Conservation (phyloP, 176 grass and related monocot genomes). For the Elaeis guineensis region DNA sequence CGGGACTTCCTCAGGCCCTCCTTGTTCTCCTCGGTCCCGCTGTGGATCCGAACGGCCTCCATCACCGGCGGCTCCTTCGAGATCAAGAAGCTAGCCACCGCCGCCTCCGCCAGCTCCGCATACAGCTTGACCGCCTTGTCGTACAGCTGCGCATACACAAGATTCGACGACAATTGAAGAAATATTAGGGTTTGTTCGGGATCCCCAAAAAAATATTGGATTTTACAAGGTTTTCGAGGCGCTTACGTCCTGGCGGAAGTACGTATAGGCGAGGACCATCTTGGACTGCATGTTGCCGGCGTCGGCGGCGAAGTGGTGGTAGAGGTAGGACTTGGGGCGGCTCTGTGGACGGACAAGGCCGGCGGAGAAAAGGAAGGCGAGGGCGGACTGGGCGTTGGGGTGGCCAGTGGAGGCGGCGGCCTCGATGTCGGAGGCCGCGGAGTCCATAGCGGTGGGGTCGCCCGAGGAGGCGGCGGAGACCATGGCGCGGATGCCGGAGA, state of each 20-base stretch:
- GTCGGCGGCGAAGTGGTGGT: conserved; percentile 81
- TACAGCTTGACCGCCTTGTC: conserved; percentile 86
- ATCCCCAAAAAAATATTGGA: too few relatives aligned
- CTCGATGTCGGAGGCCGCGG: conserved; percentile 61
- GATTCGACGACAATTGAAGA: conserved; percentile 1
- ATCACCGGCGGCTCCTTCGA: conserved; percentile 85
- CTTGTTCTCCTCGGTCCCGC: conserved; percentile 90
- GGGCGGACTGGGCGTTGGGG: conserved; percentile 64
- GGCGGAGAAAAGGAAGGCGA: conserved; percentile 57
- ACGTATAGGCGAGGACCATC: conserved; percentile 88
- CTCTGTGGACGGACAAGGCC: conserved; percentile 58
- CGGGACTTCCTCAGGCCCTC: conserved; percentile 83
- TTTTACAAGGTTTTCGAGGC: too few relatives aligned
- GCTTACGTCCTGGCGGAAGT: conserved; percentile 74
- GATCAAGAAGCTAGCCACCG: conserved; percentile 75
- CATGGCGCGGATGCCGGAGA: conserved; percentile 30
- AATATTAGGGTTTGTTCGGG: neutral
- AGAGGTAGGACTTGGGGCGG: conserved; percentile 65
- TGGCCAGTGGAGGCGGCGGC: conserved; percentile 47
- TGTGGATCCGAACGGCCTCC: conserved; percentile 77
- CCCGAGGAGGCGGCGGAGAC: conserved; percentile 54
- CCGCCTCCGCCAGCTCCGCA: conserved; percentile 89
- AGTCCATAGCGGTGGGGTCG: conserved; percentile 52
- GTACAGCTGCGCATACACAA: conserved; percentile 45
- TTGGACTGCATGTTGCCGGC: conserved; percentile 84